Evolutionary conservation across 2,329 filamentous ascomycete species (phyloP), one percentile per base, ranked within the genome.

Genomic region (Alternaria atra): DNA sequence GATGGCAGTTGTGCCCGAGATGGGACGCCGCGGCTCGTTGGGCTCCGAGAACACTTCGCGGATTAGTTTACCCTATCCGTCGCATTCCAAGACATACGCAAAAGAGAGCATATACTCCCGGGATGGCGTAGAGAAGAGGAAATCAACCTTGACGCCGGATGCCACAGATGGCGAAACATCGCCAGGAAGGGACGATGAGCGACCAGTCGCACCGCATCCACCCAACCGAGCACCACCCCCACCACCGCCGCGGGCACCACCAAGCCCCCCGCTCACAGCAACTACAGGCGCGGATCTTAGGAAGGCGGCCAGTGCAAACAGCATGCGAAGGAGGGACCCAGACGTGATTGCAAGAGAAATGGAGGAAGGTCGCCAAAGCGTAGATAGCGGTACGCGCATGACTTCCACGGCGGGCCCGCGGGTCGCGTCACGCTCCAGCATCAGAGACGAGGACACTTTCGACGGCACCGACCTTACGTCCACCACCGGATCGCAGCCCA

Each of bases 21-120:
- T 84, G 79, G 79, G 81, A 23, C 77, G 82, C 4, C 75, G 82
- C 29, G 63, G 65, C 44, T 75, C 73, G 23, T 55, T 76, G 52
- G 70, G 70, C 65, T 79, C 77, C 32, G 68, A 70, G 20, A 78
- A 74, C 61, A 76, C 72, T 9, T 78, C 80, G 40, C 71, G 77
- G 52, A 71, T 78, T 37, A 78, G 76, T 64, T 70, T 91, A 42
- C 90, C 92, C 6, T 97, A 97, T 75, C 92, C 93, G 2, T 85
- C 86, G 10, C 93, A 96, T 79, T 95, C 91, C 80, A 97, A 96
- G 80, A 91, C 91, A 12, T 92, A 97, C 78, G 96, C 93, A 83
- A 95, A 93, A 79, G 94, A 97, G 81, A 87, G 89, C 44, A 87
- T 97, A 55, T 85, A 87, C 66, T 89, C 87, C 73, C 83, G 77